Conservation (phyloP, 2,329 filamentous ascomycete species). For the Fusarium denticulatum region DNA sequence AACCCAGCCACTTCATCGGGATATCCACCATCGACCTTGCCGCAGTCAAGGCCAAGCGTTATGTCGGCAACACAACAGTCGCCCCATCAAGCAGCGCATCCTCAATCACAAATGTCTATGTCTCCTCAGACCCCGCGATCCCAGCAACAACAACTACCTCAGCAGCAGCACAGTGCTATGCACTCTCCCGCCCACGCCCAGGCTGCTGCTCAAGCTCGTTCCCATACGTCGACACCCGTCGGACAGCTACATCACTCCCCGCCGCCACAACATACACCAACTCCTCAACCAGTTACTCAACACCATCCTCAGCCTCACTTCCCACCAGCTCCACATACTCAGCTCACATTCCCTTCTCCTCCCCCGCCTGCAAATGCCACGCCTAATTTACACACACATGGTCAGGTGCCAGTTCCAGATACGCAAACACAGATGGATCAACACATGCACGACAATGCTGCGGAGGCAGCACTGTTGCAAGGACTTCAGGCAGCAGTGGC, state of each 20-base stretch:
- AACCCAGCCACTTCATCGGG: conserved; percentile 35
- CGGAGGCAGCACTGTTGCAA: conserved; percentile 49
- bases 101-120: conserved; percentile 44
- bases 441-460: conserved; percentile 46
- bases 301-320: conserved; percentile 29
- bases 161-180: conserved; percentile 31
- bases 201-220: conserved; percentile 34
- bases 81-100: conserved; percentile 36
- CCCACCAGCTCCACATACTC: conserved; percentile 25
- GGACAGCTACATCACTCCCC: conserved; percentile 40
- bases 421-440: conserved; percentile 35
- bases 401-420: conserved; percentile 31
- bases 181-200: conserved; percentile 39
- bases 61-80: conserved; percentile 47
- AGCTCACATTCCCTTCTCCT: conserved; percentile 33
- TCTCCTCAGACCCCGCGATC: conserved; percentile 44
- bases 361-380: conserved; percentile 28
- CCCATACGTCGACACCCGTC: conserved; percentile 43
- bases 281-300: conserved; percentile 30
- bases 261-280: conserved; percentile 39
- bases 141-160: conserved; percentile 35
- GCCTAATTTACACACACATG: conserved; percentile 38
- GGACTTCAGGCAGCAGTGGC: conserved; percentile 50
- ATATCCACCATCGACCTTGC: conserved; percentile 42
- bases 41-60: conserved; percentile 40